Evolutionary conservation across 257 asterid species (phyloP).

Genomic region (Solanum paucissectum): DNA sequence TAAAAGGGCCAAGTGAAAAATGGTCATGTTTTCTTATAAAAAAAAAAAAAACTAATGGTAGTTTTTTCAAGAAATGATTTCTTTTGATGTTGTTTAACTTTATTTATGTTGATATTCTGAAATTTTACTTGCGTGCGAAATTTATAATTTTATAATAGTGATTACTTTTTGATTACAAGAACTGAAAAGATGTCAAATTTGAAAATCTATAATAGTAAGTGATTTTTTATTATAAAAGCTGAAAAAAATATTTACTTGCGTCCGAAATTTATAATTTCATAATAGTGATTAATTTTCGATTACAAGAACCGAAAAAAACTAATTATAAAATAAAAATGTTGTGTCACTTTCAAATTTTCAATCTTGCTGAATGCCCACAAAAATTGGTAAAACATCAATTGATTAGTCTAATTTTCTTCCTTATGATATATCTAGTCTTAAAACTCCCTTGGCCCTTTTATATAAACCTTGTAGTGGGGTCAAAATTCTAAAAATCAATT

Average conservation of each 20-base stretch:
- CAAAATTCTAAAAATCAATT: background rate
- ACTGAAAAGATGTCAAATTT: background rate
- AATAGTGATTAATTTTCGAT: background rate
- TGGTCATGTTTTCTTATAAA: background rate
- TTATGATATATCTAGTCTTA: background rate
- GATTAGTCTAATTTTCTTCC: background rate
- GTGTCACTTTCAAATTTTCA: background rate
- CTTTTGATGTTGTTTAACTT: background rate
- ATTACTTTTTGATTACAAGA: background rate
- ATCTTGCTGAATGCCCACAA: background rate
- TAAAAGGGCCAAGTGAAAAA: slow-evolving; percentile 3
- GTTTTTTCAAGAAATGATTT: background rate
- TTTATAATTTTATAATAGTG: background rate
- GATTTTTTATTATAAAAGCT: background rate
- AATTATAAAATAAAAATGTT: background rate
- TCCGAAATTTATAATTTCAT: background rate
- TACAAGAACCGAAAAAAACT: background rate
- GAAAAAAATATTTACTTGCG: too few relatives aligned
- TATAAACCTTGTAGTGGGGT: background rate
- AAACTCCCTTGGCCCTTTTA: background rate
- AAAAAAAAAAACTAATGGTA: background rate
- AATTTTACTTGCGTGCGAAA: background rate
- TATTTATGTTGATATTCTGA: background rate
- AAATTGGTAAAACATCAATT: background rate
- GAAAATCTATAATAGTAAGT: background rate